These are phyloP conservation scores for Sugiyamaella valdiviana DNA, from an alignment of 805 yeast genomes.

Conservation along the genomic window DNA sequence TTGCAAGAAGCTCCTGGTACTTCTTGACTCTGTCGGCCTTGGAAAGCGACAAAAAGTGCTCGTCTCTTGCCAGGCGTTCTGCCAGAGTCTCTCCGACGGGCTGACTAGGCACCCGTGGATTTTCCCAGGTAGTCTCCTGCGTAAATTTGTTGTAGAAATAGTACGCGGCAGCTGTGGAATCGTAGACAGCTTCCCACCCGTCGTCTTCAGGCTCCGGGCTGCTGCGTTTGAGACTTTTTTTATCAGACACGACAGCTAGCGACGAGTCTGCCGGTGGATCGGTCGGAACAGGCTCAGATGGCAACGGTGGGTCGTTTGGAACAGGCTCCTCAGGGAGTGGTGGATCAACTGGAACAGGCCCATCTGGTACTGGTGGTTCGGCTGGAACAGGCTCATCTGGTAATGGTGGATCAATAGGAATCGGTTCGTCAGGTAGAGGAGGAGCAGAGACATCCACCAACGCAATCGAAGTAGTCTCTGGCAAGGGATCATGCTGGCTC, in stretches of 20 bases:
- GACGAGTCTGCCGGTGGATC: no score
- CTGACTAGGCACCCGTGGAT: constrained; percentile 16
- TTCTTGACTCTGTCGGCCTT: constrained; percentile 12
- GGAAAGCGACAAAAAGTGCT: constrained; percentile 9
- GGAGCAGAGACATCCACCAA: neutral
- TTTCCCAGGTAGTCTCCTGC: constrained; percentile 25
- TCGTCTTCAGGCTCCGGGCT: constrained; percentile 11
- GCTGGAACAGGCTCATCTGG: constrained; percentile 16
- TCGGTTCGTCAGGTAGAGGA: constrained; percentile 1
- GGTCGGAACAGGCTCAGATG: constrained; percentile 3
- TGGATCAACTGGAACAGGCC: constrained; percentile 4
- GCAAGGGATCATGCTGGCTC: no score
- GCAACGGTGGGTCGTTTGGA: constrained; percentile 12
- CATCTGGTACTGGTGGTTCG: constrained; percentile 7
- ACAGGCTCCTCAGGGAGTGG: constrained; percentile 15
- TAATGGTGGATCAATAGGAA: constrained; percentile 9
- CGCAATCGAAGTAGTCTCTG: neutral
- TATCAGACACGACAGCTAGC: no score
- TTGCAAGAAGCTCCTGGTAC: constrained; percentile 8
- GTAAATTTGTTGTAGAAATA: constrained; percentile 25
- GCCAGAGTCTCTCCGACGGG: constrained; percentile 3
- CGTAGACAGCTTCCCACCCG: constrained; percentile 27
- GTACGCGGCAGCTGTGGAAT: constrained; percentile 16
- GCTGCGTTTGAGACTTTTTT: neutral
- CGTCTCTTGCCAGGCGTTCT: constrained; percentile 12